phyloP scores from a whole-genome alignment of 805 yeast species.

The Candida easanensis region DNA sequence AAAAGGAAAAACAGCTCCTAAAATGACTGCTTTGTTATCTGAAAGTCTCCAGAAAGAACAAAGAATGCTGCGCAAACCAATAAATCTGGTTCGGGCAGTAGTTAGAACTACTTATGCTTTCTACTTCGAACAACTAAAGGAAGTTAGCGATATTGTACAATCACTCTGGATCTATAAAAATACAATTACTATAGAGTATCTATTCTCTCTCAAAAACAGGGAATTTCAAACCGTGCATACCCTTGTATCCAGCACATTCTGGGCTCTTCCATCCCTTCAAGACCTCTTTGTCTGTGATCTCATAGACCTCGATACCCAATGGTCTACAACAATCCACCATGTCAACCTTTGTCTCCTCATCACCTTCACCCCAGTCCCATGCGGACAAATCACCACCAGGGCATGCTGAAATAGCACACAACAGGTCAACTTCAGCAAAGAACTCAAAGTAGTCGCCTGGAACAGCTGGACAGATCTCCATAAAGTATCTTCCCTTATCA shows the following conservation, averaged over 20 bases:
- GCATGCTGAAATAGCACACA: constrained; percentile 64
- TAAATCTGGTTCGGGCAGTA: too few species aligned
- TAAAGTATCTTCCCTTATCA: constrained; percentile 62
- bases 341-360: constrained; percentile 40
- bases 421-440: constrained; percentile 62
- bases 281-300: constrained; percentile 43
- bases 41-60: too few species aligned
- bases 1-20: too few species aligned
- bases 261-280: constrained; percentile 53
- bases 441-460: constrained; percentile 60
- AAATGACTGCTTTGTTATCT: too few species aligned
- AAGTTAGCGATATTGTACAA: too few species aligned
- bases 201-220: constrained; percentile 26
- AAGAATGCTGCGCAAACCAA: too few species aligned
- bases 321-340: constrained; percentile 66
- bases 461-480: constrained; percentile 67
- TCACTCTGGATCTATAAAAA: too few species aligned
- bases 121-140: too few species aligned
- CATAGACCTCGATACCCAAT: constrained; percentile 58
- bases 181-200: too few species aligned
- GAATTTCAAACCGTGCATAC: constrained; percentile 48
- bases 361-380: constrained; percentile 72
- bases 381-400: constrained; percentile 68
- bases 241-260: constrained; percentile 47
- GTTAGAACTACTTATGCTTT: too few species aligned